These are phyloP conservation scores for Phyllosticta paracitricarpa DNA, from an alignment of 2,329 filamentous ascomycete genomes.

Conservation along the genomic window DNA sequence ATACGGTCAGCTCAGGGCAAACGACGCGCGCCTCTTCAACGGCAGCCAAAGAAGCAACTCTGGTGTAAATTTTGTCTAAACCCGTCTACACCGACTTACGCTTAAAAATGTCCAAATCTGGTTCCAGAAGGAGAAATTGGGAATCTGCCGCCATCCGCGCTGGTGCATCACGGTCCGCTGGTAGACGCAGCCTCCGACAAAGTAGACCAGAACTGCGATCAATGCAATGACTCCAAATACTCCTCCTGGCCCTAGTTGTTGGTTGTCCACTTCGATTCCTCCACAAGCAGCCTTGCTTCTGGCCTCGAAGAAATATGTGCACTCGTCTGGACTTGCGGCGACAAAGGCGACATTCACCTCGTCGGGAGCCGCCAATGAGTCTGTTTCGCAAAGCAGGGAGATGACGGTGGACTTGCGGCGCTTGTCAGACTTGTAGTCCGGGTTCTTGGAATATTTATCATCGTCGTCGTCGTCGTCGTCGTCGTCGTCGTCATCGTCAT, in stretches of 20 bases:
- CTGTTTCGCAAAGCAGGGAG: conserved; percentile 85
- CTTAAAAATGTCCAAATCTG: conserved; percentile 75
- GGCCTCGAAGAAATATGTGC: conserved; percentile 91
- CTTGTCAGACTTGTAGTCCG: conserved; percentile 43
- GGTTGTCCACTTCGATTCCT: conserved; percentile 49
- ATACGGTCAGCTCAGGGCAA: background rate
- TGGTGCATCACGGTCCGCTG: conserved; percentile 91
- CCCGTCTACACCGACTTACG: conserved; percentile 42
- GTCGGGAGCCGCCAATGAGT: conserved; percentile 49
- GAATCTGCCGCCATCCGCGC: conserved; percentile 87
- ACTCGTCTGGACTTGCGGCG: conserved; percentile 71
- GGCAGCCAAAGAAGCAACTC: background rate
- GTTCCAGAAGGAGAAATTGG: conserved; percentile 89
- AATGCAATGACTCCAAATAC: conserved; percentile 84
- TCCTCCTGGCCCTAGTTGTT: conserved; percentile 56
- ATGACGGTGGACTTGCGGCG: conserved; percentile 76
- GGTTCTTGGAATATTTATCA: conserved; percentile 23
- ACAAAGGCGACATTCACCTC: conserved; percentile 73
- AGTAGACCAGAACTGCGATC: conserved; percentile 74
- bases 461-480: conserved; percentile 25
- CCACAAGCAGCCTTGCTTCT: conserved; percentile 78
- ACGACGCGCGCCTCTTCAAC: background rate
- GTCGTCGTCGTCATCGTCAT: conserved; percentile 25
- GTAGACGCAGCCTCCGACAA: conserved; percentile 89
- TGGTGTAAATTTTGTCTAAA: background rate